A percentile compares a stretch with the other conserved stretches of the same genome.
Conservation (phyloP, 257 asterid genomes). For the Fraxinus quadrangulata region DNA sequence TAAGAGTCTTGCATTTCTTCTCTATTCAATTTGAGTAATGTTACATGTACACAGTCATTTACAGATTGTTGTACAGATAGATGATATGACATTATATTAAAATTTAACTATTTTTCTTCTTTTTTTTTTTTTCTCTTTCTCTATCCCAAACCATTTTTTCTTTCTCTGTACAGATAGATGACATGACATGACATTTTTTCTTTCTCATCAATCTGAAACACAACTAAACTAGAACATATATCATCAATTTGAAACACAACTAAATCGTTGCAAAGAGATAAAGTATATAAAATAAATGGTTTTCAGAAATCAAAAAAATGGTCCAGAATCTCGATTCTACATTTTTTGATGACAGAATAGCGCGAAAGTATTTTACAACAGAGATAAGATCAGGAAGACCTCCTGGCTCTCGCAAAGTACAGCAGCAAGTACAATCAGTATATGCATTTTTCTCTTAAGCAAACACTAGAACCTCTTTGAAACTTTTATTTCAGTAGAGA, state of each 20-base stretch:
- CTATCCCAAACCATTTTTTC: no score
- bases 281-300: background rate
- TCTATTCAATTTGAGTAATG: no score
- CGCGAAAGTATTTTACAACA: conserved; percentile 37
- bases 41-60: no score
- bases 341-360: conserved; percentile 20
- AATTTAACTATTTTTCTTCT: no score
- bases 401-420: conserved; percentile 17
- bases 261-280: background rate
- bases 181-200: no score
- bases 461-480: conserved; percentile 8
- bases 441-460: conserved; percentile 27
- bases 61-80: no score
- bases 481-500: conserved; percentile 23
- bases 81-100: no score
- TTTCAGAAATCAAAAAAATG: conserved; percentile 1
- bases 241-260: background rate
- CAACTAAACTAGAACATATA: no score
- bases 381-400: conserved; percentile 29
- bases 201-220: no score
- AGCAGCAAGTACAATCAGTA: conserved; percentile 29
- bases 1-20: no score
- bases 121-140: no score
- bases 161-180: no score
- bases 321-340: conserved; percentile 20